Percentiles rank a stretch among this genome's conserved stretches.
Evolutionary conservation across 1,284 basidiomycete species (phyloP).

Genomic region (Earliella scabrosa): DNA sequence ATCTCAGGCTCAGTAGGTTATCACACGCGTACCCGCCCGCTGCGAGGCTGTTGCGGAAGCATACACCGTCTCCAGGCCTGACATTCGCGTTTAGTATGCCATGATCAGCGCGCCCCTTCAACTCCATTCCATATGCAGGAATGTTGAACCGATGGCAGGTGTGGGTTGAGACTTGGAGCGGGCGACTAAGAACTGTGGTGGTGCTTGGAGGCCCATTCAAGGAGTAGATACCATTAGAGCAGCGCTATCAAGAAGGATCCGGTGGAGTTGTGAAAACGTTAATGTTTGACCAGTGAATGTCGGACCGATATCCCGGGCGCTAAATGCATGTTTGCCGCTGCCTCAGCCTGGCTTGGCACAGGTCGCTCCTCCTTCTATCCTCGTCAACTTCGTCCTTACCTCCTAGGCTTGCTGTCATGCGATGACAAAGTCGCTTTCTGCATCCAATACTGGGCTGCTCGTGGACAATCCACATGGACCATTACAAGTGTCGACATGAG

Average conservation of each 20-base stretch:
- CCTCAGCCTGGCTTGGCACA: no score
- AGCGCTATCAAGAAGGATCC: neutral
- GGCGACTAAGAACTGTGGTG: conserved; percentile 34
- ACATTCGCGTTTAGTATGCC: conserved; percentile 96
- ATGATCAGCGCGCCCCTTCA: conserved; percentile 78
- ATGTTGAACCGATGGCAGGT: conserved; percentile 82
- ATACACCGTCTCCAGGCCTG: conserved; percentile 82
- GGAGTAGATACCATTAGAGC: neutral
- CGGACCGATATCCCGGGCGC: neutral
- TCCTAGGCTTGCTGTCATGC: no score
- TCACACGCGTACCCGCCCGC: conserved; percentile 69
- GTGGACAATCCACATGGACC: no score
- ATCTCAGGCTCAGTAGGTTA: no score
- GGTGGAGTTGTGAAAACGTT: neutral
- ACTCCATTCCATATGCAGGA: conserved; percentile 93
- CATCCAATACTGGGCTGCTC: no score
- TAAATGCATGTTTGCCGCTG: no score
- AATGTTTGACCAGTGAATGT: no score
- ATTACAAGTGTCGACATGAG: no score
- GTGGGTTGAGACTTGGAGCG: conserved; percentile 34
- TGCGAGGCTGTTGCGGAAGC: conserved; percentile 84
- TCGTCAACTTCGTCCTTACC: no score
- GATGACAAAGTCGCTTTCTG: no score
- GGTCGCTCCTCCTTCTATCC: no score
- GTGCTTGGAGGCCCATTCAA: conserved; percentile 6